A percentile compares a stretch with the other conserved stretches of the same genome.
Evolutionary conservation across 1,284 basidiomycete genomes (phyloP).

Genomic region (Cerrena zonata): DNA sequence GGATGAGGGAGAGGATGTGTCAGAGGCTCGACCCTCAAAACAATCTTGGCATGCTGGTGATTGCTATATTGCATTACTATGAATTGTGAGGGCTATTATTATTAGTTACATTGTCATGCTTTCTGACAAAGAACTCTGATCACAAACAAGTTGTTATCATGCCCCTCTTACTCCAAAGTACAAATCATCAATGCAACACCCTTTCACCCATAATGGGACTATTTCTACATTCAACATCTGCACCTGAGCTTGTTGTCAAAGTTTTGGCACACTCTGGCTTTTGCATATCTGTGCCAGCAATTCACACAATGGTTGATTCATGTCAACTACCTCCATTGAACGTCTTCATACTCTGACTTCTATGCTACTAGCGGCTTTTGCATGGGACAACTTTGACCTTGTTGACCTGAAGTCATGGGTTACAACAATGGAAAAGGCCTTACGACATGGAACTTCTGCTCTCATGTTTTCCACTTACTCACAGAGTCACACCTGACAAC

Average conservation of each 20-base stretch:
- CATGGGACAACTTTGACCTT: constrained; percentile 31
- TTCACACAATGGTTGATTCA: constrained; percentile 9
- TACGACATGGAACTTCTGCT: constrained; percentile 27
- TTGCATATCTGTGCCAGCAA: neutral
- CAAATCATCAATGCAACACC: neutral
- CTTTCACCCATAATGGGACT: neutral
- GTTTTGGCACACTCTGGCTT: neutral
- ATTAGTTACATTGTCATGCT: no score
- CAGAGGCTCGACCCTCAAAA: neutral
- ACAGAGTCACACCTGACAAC: constrained; percentile 21
- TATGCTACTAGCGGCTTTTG: constrained; percentile 17
- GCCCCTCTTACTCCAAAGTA: neutral
- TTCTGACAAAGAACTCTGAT: neutral
- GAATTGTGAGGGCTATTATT: neutral
- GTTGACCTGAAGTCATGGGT: constrained; percentile 18
- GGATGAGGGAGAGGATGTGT: no score
- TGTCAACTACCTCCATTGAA: constrained; percentile 16
- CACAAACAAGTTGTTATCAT: neutral
- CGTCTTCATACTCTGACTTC: constrained; percentile 17
- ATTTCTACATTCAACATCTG: neutral
- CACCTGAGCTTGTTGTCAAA: neutral
- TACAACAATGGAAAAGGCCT: constrained; percentile 22
- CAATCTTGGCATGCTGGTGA: neutral
- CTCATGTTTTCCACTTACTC: constrained; percentile 21
- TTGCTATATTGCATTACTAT: neutral